These are phyloP conservation scores for Aegilops umbellulata DNA, from an alignment of 176 grass and related monocot genomes.

Conservation along the genomic window DNA sequence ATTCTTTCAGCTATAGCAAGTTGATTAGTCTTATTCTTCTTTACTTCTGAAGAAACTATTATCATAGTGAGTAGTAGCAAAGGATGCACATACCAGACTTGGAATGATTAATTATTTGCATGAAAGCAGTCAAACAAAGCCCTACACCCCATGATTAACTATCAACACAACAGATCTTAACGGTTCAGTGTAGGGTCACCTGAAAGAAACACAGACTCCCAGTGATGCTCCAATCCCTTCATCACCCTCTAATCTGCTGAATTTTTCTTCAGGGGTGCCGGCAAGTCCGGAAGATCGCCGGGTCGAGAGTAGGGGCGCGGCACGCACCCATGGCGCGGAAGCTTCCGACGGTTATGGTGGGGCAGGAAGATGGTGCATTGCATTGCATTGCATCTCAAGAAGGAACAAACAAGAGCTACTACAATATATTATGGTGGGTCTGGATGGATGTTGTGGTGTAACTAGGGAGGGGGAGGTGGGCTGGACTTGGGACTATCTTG, in stretches of 20 bases:
- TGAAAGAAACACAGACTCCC: constrained; percentile 27
- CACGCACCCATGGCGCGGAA: constrained; percentile 8
- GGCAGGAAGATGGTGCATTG: constrained; percentile 22
- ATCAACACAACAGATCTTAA: constrained; percentile 17
- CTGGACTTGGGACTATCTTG: constrained; percentile 30
- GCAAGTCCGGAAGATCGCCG: constrained; percentile 59
- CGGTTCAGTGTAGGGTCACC: constrained; percentile 39
- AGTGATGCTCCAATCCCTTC: neutral
- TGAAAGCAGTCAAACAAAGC: constrained; percentile 39
- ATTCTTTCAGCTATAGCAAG: constrained; percentile 47
- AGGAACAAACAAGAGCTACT: constrained; percentile 8
- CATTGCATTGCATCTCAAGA: neutral
- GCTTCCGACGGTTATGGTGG: constrained; percentile 20
- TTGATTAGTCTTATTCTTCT: constrained; percentile 19
- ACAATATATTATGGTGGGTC: constrained; percentile 38
- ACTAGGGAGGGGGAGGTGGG: constrained; percentile 38
- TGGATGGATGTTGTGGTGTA: constrained; percentile 36
- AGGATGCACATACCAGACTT: constrained; percentile 33
- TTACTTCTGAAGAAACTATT: neutral
- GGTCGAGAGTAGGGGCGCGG: constrained; percentile 32
- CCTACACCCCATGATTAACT: constrained; percentile 7
- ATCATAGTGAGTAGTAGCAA: constrained; percentile 7
- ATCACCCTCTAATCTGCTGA: neutral
- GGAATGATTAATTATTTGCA: constrained; percentile 31
- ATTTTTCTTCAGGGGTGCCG: constrained; percentile 48